A percentile compares a stretch with the other conserved stretches of the same genome.
phyloP scores from a whole-genome alignment of 306 rosid species.

The Pyrus betulifolia region DNA sequence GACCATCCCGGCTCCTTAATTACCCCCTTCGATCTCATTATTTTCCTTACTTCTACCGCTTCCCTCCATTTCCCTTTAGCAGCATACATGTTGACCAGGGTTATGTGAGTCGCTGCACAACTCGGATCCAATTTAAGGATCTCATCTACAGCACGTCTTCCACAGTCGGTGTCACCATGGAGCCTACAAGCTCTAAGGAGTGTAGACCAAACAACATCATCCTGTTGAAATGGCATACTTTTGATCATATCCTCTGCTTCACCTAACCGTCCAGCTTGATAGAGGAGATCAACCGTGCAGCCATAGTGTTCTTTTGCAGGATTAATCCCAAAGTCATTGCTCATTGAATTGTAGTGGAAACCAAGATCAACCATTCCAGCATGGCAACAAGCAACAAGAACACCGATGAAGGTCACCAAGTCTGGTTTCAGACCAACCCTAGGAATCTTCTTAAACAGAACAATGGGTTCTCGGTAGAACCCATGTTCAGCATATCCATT shows the following conservation, averaged over 20 bases:
- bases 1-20: constrained; percentile 89
- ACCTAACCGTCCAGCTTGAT: constrained; percentile 66
- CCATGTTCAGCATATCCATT: constrained; percentile 75
- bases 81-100: constrained; percentile 62
- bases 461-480: constrained; percentile 56
- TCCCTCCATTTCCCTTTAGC: not conserved
- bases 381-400: constrained; percentile 72
- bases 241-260: constrained; percentile 60
- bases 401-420: constrained; percentile 60
- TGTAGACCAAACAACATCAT: constrained; percentile 84
- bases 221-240: constrained; percentile 47
- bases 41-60: constrained; percentile 25
- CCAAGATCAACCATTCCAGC: constrained; percentile 63
- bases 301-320: constrained; percentile 80
- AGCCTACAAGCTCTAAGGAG: constrained; percentile 63
- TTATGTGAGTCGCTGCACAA: constrained; percentile 63
- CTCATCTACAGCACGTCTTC: constrained; percentile 54
- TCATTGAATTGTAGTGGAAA: constrained; percentile 48
- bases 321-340: constrained; percentile 29
- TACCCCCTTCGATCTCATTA: constrained; percentile 64
- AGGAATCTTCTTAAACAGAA: constrained; percentile 40
- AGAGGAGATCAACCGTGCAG: constrained; percentile 73
- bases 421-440: too few species aligned
- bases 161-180: constrained; percentile 48
- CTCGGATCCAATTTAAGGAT: constrained; percentile 55